A percentile compares a stretch with the other conserved stretches of the same genome.
Evolutionary conservation across 2,329 filamentous ascomycete species (phyloP).

Genomic region (Penicillium occitanis): DNA sequence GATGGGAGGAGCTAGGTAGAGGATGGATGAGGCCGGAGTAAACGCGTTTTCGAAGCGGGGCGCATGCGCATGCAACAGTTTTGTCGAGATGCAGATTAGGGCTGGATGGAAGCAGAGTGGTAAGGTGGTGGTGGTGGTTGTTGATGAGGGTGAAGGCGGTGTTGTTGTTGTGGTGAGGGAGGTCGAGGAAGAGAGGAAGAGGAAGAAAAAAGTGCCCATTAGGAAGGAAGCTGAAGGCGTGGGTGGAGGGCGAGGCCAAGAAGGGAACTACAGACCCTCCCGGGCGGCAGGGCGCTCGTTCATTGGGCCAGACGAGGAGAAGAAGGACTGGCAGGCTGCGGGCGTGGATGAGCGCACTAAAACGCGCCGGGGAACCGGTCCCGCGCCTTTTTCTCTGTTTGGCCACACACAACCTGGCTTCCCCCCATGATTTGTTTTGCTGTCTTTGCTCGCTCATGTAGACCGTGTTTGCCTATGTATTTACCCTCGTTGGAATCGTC

Average conservation of each 20-base stretch:
- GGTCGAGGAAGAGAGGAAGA: neutral
- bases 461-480: neutral
- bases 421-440: neutral
- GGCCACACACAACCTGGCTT: slow-evolving; percentile 2
- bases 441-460: too few relatives aligned
- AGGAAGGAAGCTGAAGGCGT: slow-evolving; percentile 19
- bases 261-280: slow-evolving; percentile 26
- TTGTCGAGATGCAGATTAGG: slow-evolving; percentile 3
- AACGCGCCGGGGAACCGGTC: slow-evolving; percentile 21
- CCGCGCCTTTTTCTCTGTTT: slow-evolving; percentile 18
- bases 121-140: slow-evolving; percentile 15
- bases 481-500: slow-evolving; percentile 16
- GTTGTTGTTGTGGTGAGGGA: slow-evolving; percentile 18
- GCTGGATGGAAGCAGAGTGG: neutral
- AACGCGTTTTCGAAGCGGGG: slow-evolving; percentile 19
- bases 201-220: slow-evolving; percentile 30
- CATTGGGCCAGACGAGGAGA: slow-evolving; percentile 43
- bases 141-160: slow-evolving; percentile 23
- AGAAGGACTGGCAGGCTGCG: slow-evolving; percentile 22
- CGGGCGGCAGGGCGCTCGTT: slow-evolving; percentile 32
- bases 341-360: slow-evolving; percentile 9
- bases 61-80: slow-evolving; percentile 3
- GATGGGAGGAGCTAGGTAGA: neutral
- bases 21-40: neutral
- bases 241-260: slow-evolving; percentile 31